These are phyloP conservation scores for Lactifluus piperatus DNA, from an alignment of 768 basidiomycete genomes.

Conservation along the genomic window DNA sequence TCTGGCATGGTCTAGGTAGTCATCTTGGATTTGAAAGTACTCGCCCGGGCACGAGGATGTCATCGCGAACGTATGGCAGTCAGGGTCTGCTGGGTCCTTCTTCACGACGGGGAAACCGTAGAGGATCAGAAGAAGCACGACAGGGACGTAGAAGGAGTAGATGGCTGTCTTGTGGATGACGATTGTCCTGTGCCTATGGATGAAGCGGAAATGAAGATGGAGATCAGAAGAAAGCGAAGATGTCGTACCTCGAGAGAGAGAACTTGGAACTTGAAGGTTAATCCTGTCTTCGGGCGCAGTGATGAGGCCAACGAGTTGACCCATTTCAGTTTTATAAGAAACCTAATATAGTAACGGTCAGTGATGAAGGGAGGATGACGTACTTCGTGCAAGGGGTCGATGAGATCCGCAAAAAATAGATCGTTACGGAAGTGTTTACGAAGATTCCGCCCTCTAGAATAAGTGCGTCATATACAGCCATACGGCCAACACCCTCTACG, in stretches of 20 bases:
- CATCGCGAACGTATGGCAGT: slow-evolving; percentile 64
- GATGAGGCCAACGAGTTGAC: slow-evolving; percentile 91
- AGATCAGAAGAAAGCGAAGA: not conserved
- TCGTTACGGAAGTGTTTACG: slow-evolving; percentile 79
- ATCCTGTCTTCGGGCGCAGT: slow-evolving; percentile 89
- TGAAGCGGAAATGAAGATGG: not conserved
- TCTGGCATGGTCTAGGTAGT: slow-evolving; percentile 89
- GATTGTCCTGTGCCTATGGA: slow-evolving; percentile 73
- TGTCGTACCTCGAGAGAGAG: slow-evolving; percentile 69
- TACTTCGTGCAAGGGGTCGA: slow-evolving; percentile 89
- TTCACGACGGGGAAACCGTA: slow-evolving; percentile 48
- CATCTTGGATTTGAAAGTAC: too few species aligned
- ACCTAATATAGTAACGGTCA: slow-evolving; percentile 25
- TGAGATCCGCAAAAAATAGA: slow-evolving; percentile 75
- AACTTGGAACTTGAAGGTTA: slow-evolving; percentile 83
- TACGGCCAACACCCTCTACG: slow-evolving; percentile 56
- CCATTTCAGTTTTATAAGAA: slow-evolving; percentile 89
- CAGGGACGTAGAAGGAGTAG: slow-evolving; percentile 98
- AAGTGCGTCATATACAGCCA: slow-evolving; percentile 95
- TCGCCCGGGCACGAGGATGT: slow-evolving; percentile 90
- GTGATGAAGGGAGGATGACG: slow-evolving; percentile 19
- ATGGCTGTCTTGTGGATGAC: slow-evolving; percentile 96
- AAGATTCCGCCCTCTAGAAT: slow-evolving; percentile 93
- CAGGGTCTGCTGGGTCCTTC: slow-evolving; percentile 37
- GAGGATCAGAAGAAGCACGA: slow-evolving; percentile 87